Base-by-base conservation (phyloP, 495 filamentous ascomycete species). In the Hyaloscypha bicolor region DNA sequence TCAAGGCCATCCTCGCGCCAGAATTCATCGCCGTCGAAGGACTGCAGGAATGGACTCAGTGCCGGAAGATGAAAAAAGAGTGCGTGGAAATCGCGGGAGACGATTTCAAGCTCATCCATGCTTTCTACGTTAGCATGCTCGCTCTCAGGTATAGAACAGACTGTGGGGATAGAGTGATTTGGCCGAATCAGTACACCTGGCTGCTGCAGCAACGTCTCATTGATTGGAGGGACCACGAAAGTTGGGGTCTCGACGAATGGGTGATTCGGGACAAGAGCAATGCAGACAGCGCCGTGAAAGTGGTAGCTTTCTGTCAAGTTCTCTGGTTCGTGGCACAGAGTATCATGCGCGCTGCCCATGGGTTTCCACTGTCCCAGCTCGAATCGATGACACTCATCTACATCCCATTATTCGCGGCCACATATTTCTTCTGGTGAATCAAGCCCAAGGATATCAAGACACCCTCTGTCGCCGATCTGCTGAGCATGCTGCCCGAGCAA, bases 41-140 rank as follows among this genome's bases (percentile, higher is more conserved):
- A 35, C 69, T 78, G 16, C 77, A 79, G 52, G 77, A 79, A 73
- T 78, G 76, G 76, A 73, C 51, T 1, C 77, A 77, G 66, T 73
- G 72, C 29, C 71, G 66, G 31, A 72, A 68, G 22, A 75, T 77
- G 70, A 69, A 70, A 39, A 70, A 71, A 31, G 65, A 75, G 9
- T 74, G 75, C 61, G 64, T 57, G 31, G 59, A 55, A 16, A 57
- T 59, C 21, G 71, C 71, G 16, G 62, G 68, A 53, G 71, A 70
- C 32, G 21, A 71, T 16, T 65, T 77, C 33, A 73, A 76, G 55
- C 61, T 74, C 30, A 58, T 76, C n/a, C 75, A 79, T 56, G 76
- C 71, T 30, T 78, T 76, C 69, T 79, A 76, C 56, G 74, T 79
- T 58, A 75, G 77, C 67, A 78, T 79, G 75, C 76, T 78, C 48